phyloP scores from a whole-genome alignment of 805 yeast species.

The Ogataea populi-albae region DNA sequence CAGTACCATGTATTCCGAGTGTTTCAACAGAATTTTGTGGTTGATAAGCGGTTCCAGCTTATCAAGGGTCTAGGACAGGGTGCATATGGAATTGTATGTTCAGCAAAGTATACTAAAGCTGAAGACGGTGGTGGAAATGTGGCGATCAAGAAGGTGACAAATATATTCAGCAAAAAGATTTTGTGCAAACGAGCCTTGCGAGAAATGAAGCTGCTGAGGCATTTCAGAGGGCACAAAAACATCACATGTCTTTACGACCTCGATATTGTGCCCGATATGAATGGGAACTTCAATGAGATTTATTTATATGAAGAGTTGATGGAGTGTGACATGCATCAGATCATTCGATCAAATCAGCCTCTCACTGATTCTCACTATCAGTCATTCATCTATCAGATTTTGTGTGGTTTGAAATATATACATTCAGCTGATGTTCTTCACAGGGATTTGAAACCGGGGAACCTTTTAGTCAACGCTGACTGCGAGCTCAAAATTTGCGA shows the following conservation, averaged over 20 bases:
- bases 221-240: slow-evolving; percentile 94
- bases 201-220: slow-evolving; percentile 84
- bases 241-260: slow-evolving; percentile 93
- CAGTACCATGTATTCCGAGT: slow-evolving; percentile 44
- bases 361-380: slow-evolving; percentile 94
- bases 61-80: slow-evolving; percentile 96
- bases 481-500: slow-evolving; percentile 96
- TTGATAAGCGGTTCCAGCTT: slow-evolving; percentile 83
- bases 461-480: slow-evolving; percentile 88
- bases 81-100: slow-evolving; percentile 95
- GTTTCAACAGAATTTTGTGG: slow-evolving; percentile 87
- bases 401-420: slow-evolving; percentile 90
- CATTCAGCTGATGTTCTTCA: slow-evolving; percentile 96
- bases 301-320: slow-evolving; percentile 93
- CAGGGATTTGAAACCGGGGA: slow-evolving; percentile 93
- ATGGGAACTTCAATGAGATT: slow-evolving; percentile 79
- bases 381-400: slow-evolving; percentile 83
- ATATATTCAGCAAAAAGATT: slow-evolving; percentile 86
- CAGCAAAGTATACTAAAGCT: slow-evolving; percentile 76
- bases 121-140: slow-evolving; percentile 80
- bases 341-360: slow-evolving; percentile 89
- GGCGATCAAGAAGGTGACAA: slow-evolving; percentile 95
- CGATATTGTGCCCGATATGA: slow-evolving; percentile 76
- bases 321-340: slow-evolving; percentile 99
- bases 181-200: slow-evolving; percentile 89